Evolutionary conservation across 108 stramenopile species (phyloP), one percentile per base, ranked within the genome.

Genomic region (Nitzschia inconspicua): DNA sequence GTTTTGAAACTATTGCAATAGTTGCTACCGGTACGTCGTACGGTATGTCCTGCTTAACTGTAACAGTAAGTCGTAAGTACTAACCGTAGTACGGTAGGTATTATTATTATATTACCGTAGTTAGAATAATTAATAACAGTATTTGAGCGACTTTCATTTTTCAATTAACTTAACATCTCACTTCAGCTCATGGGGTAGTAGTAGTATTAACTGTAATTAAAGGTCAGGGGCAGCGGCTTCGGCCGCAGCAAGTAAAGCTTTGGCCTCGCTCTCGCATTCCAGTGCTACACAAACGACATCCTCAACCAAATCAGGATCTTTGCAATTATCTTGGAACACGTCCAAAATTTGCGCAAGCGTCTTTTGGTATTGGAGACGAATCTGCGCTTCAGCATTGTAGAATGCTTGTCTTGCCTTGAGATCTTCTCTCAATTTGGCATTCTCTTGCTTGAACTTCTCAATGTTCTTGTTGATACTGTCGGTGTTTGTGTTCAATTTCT

Each of bases 321-420:
- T 67, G 68, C 82, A 79, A 35, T 71, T 61, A 36, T 73, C 71
- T 70, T 84, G 74, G 62, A 84, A 60, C 7, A 73, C 74, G 19
- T 78, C 65, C 13, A 77, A 35, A 41, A 84, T 77, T 36, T 69
- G 63, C 3, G 69, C 76, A 51, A 84, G 53, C 9, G 77, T 76
- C 47, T 74, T 73, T 30, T 75, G 68, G 55, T 84, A 84, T 37
- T 74, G 64, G 27, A 72, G 29, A 8, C 78, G 57, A 27, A 73
- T 77, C 29, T 79, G 70, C 9, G 77, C 79, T 52, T 84, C 79
- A 10, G 79, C 70, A 22, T 75, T 67, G 64, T 75, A 80, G 46
- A 71, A 78, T 28, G 73, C 73, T 35, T 73, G 63, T 24, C 75
- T 57, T 35, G 70, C 62, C 59, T 75, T 67, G 0, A 84, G 68